Evolutionary conservation across 805 yeast species (phyloP).

Genomic region (Pichia cabralensis): DNA sequence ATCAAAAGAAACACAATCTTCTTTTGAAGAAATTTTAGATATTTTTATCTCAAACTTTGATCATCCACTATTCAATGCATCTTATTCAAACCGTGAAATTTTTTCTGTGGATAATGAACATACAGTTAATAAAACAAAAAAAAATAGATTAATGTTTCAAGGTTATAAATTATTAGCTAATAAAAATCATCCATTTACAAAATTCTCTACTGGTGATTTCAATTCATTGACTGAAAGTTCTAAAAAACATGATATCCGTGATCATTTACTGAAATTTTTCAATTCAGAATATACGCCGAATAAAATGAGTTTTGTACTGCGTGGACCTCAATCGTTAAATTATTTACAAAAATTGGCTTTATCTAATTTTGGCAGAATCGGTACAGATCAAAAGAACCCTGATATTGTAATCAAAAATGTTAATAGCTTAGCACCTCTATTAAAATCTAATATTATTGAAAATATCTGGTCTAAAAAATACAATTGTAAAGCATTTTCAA

Average conservation of each 20-base stretch:
- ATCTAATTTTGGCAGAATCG: slow-evolving; percentile 31
- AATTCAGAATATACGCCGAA: slow-evolving; percentile 32
- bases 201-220: slow-evolving; percentile 58
- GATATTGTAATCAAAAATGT: too few species aligned
- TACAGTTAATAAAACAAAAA: slow-evolving; percentile 34
- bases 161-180: slow-evolving; percentile 44
- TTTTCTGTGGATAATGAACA: slow-evolving; percentile 62
- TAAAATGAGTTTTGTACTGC: slow-evolving; percentile 48
- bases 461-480: slow-evolving; percentile 17
- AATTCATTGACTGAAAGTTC: slow-evolving; percentile 34
- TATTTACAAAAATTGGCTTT: slow-evolving; percentile 42
- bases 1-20: slow-evolving; percentile 16
- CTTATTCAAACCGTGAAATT: slow-evolving; percentile 39
- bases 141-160: slow-evolving; percentile 45
- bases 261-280: slow-evolving; percentile 31
- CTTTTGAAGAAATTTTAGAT: slow-evolving; percentile 36
- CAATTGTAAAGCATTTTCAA: slow-evolving; percentile 18
- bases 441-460: slow-evolving; percentile 6
- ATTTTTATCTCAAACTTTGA: slow-evolving; percentile 43
- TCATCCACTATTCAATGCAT: slow-evolving; percentile 38
- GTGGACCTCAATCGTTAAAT: slow-evolving; percentile 60
- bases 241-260: slow-evolving; percentile 28
- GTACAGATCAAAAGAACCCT: not conserved
- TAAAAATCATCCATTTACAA: slow-evolving; percentile 40
- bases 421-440: not conserved